phyloP scores from a whole-genome alignment of 441 rosid species.

The Populus hybrid region DNA sequence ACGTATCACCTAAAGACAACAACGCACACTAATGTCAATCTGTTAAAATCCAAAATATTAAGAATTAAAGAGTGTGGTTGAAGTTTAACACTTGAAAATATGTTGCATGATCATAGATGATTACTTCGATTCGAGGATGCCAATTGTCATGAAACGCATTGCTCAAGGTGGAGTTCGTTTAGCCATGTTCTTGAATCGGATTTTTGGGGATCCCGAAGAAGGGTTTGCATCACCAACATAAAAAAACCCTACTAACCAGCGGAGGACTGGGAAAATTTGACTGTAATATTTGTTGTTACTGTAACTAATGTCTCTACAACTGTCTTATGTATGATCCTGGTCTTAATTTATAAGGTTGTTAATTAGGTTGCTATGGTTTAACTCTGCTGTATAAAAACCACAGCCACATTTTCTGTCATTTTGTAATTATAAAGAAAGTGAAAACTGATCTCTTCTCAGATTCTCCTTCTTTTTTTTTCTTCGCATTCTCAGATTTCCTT shows the following conservation, averaged over 20 bases:
- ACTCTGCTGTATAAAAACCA: not conserved
- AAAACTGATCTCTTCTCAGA: too few relatives aligned
- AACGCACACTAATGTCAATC: not conserved
- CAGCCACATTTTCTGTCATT: not conserved
- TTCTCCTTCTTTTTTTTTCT: too few relatives aligned
- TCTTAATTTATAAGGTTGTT: not conserved
- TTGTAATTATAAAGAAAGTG: not conserved
- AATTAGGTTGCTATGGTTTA: not conserved
- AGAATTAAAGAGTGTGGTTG: not conserved
- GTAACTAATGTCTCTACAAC: too few relatives aligned
- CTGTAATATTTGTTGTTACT: not conserved
- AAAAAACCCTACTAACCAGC: not conserved
- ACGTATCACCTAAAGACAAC: not conserved
- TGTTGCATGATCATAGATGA: slow-evolving; percentile 46
- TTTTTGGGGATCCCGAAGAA: slow-evolving; percentile 42
- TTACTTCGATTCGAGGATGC: slow-evolving; percentile 77
- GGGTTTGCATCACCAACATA: slow-evolving; percentile 51
- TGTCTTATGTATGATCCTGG: not conserved
- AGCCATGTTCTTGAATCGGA: slow-evolving; percentile 73
- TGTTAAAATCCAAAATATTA: not conserved
- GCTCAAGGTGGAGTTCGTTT: slow-evolving; percentile 89
- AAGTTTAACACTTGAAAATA: not conserved
- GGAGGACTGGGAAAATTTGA: not conserved
- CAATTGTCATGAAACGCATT: slow-evolving; percentile 81
- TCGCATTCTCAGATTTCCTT: too few relatives aligned